A percentile compares a stretch with the other conserved stretches of the same genome.
Conservation (phyloP, 257 asterid genomes). For the Primulina tabacum region DNA sequence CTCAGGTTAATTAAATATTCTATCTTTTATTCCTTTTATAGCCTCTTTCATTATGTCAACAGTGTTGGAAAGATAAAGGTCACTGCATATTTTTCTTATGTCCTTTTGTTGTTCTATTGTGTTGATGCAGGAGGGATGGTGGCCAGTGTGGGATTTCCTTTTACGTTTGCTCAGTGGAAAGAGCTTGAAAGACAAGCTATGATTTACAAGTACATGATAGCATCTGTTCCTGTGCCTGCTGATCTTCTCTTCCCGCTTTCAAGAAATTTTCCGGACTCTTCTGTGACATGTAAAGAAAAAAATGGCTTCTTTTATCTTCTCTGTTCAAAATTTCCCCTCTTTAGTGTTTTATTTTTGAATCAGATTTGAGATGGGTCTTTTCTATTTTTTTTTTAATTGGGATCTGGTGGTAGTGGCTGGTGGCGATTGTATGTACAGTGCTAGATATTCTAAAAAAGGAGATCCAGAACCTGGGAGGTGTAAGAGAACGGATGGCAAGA, state of each 20-base stretch:
- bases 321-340: not conserved
- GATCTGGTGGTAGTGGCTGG: slow-evolving; percentile 22
- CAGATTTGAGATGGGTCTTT: not conserved
- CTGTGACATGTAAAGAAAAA: slow-evolving; percentile 34
- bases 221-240: slow-evolving; percentile 71
- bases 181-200: slow-evolving; percentile 84
- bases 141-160: slow-evolving; percentile 46
- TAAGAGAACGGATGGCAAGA: slow-evolving; percentile 90
- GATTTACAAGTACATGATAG: slow-evolving; percentile 69
- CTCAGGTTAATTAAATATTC: slow-evolving; percentile 41
- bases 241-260: slow-evolving; percentile 63
- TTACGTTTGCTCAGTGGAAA: slow-evolving; percentile 76
- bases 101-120: not conserved
- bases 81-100: slow-evolving; percentile 6
- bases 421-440: slow-evolving; percentile 32
- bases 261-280: slow-evolving; percentile 28
- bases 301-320: not conserved
- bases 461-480: slow-evolving; percentile 88
- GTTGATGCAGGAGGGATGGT: slow-evolving; percentile 43
- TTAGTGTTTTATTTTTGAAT: not conserved
- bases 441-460: slow-evolving; percentile 40
- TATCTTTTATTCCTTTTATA: not conserved
- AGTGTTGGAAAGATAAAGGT: slow-evolving; percentile 4
- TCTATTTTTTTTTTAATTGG: slow-evolving; percentile 13
- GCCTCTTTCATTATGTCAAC: not conserved